Base-by-base conservation (phyloP, 495 filamentous ascomycete species). In the Rhizodiscina lignyota region DNA sequence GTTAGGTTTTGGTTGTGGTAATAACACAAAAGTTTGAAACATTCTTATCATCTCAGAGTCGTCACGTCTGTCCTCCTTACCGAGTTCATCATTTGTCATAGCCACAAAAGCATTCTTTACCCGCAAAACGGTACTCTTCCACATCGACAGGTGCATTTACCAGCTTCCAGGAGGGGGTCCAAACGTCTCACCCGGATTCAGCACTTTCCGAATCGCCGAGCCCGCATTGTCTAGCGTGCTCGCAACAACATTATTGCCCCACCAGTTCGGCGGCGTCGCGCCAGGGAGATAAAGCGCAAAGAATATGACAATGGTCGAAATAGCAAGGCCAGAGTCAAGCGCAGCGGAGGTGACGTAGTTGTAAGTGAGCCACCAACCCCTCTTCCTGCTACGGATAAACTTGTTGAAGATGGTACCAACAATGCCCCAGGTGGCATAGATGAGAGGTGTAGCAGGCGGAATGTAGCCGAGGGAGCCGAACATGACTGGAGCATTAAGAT, bases 311-410 rank as follows among this genome's bases (percentile, higher is more conserved):
- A 85, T 66, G 0, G 75, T 79, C 32, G 61, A 66, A 4, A 83
- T 52, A 1, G 68, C 66, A 17, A 83, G 59, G 10, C 78, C 79
- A 32, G 69, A 67, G 45, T 82, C 76, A 39, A 86, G 58, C 2
- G 70, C 79, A 0, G 79, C 77, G 16, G 77, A 79, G 0, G 74
- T 67, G 43, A 83, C 61, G 50, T 83, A 85, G 60, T 83, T 85
- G 53, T 81, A 83, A 41, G 75, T 70, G 60, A 75, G 60, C 77
- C 75, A 82, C 77, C 77, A 82, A 21, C 75, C 75, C 21, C 61
- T 66, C 54, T 61, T 72, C 40, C 64, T 61, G 41, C 72, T 59
- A 26, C 69, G 62, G 40, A 81, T 68, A 35, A 55, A 69, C 49
- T 68, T 75, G 50, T 81, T 77, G 58, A 80, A 82, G 27, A 71